These are phyloP conservation scores for Botrytis byssoidea DNA, from an alignment of 2,329 filamentous ascomycete species.

Conservation along the genomic window DNA sequence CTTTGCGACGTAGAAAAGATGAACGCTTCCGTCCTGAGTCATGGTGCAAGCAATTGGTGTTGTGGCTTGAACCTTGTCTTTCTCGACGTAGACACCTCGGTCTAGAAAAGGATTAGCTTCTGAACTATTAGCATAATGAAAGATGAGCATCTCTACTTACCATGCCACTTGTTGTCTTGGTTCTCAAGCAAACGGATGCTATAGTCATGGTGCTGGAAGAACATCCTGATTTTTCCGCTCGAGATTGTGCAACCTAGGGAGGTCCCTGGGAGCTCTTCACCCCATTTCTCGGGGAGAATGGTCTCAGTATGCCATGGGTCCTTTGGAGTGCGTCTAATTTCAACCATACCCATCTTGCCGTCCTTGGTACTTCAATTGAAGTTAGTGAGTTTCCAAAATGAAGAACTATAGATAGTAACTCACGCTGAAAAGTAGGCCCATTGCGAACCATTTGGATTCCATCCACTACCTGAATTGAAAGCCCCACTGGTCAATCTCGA, in stretches of 20 bases:
- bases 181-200: constrained; percentile 8
- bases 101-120: neutral
- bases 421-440: constrained; percentile 15
- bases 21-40: neutral
- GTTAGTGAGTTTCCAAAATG: neutral
- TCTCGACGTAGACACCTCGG: neutral
- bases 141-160: neutral
- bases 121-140: neutral
- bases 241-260: neutral
- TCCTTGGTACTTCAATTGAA: neutral
- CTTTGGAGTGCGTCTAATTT: constrained; percentile 18
- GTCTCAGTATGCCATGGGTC: constrained; percentile 16
- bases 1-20: constrained; percentile 6
- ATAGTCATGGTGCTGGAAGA: constrained; percentile 16
- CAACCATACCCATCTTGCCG: neutral
- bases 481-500: constrained; percentile 8
- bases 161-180: neutral
- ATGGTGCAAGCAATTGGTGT: constrained; percentile 11
- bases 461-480: neutral
- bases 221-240: neutral
- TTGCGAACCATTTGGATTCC: constrained; percentile 18
- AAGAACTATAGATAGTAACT: neutral
- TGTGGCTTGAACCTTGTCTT: constrained; percentile 10
- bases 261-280: constrained; percentile 6
- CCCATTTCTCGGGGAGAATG: neutral